phyloP scores from a whole-genome alignment of 345 rosid genomes.

The Salix purpurea region DNA sequence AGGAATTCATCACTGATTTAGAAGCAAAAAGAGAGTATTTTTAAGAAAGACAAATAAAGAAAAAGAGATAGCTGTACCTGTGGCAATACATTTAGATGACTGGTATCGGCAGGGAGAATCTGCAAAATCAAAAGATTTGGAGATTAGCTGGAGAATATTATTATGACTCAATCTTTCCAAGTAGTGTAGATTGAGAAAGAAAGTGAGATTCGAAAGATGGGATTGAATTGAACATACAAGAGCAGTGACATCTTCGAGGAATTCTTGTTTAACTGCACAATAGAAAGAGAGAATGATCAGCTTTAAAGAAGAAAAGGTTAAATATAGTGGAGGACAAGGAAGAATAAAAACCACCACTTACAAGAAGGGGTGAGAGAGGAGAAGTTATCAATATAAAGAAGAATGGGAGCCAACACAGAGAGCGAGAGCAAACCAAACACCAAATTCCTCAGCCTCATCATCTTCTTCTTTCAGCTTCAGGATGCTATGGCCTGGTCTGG shows the following conservation, averaged over 20 bases:
- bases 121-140: slow-evolving; percentile 22
- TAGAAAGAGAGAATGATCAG: neutral
- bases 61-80: slow-evolving; percentile 38
- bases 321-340: neutral
- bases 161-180: neutral
- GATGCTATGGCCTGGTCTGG: too few species aligned
- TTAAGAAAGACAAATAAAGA: neutral
- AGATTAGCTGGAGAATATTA: neutral
- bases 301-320: neutral
- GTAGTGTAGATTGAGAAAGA: neutral
- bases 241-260: slow-evolving; percentile 63
- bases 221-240: slow-evolving; percentile 40
- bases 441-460: slow-evolving; percentile 60
- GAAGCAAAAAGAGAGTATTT: neutral
- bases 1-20: neutral
- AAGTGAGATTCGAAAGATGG: neutral
- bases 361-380: slow-evolving; percentile 44
- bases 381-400: slow-evolving; percentile 59
- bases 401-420: slow-evolving; percentile 75
- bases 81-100: slow-evolving; percentile 63
- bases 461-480: neutral
- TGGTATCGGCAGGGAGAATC: slow-evolving; percentile 48
- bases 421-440: slow-evolving; percentile 59
- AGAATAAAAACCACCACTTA: slow-evolving; percentile 8
- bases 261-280: slow-evolving; percentile 58